Evolutionary conservation across 495 filamentous ascomycete species (phyloP).

Genomic region (Hypoxylon fuscum): DNA sequence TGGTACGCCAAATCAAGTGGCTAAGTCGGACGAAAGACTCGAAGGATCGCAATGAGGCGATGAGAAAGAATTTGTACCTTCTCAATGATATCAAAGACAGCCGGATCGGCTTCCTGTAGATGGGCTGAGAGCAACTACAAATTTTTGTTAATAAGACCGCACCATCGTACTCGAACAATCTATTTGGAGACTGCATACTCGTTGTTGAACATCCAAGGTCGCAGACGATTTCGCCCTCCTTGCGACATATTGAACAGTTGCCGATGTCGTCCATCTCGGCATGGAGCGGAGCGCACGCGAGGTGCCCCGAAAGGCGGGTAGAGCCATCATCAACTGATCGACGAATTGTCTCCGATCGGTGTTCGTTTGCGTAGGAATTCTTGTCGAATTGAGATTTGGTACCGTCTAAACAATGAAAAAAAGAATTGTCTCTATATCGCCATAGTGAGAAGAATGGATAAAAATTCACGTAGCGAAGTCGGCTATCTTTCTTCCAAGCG

Average conservation of each 20-base stretch:
- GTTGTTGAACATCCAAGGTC: conserved; percentile 70
- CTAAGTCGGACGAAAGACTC: too few relatives aligned
- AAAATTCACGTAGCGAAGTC: conserved; percentile 21
- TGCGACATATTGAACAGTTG: conserved; percentile 37
- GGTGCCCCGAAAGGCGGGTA: conserved; percentile 38
- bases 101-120: conserved; percentile 85
- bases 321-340: conserved; percentile 30
- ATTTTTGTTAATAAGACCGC: conserved; percentile 21
- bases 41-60: too few relatives aligned
- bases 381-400: too few relatives aligned
- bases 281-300: conserved; percentile 41
- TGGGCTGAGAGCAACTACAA: conserved; percentile 78
- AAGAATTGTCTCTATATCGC: conserved; percentile 14
- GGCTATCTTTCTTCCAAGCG: conserved; percentile 13
- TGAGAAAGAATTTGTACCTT: conserved; percentile 71
- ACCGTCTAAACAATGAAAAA: too few relatives aligned
- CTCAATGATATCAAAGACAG: conserved; percentile 86
- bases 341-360: conserved; percentile 4
- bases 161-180: too few relatives aligned
- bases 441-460: conserved; percentile 24
- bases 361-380: not conserved
- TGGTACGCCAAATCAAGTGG: not conserved
- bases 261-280: conserved; percentile 16
- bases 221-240: conserved; percentile 59
- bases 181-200: conserved; percentile 51